Evolutionary conservation across 768 basidiomycete genomes (phyloP).

Genomic region (Podaxis rugospora): DNA sequence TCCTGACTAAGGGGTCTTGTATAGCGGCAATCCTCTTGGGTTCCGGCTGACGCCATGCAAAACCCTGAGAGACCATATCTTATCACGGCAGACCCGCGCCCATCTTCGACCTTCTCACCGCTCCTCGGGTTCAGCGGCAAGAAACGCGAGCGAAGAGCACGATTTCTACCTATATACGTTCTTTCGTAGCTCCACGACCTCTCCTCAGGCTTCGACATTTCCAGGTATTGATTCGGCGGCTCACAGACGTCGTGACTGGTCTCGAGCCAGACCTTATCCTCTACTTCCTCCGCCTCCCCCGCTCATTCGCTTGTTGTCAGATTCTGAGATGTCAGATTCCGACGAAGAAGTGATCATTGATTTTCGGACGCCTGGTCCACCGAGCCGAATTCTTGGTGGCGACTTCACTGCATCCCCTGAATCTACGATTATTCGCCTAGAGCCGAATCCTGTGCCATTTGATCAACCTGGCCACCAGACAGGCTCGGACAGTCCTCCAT

Average conservation of each 20-base stretch:
- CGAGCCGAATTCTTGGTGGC: slow-evolving; percentile 1
- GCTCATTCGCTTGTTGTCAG: slow-evolving; percentile 4
- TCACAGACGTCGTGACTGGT: slow-evolving; percentile 14
- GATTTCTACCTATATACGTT: slow-evolving; percentile 38
- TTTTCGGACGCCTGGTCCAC: not conserved
- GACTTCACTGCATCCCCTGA: slow-evolving; percentile 7
- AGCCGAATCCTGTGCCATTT: not conserved
- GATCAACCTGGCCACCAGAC: not conserved
- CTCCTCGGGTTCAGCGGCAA: slow-evolving; percentile 13
- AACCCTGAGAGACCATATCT: slow-evolving; percentile 41
- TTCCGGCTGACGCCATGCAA: slow-evolving; percentile 59
- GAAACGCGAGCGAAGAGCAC: slow-evolving; percentile 11
- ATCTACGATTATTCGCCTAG: slow-evolving; percentile 1
- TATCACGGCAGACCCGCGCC: slow-evolving; percentile 9
- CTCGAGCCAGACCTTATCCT: slow-evolving; percentile 25
- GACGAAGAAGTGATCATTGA: slow-evolving; percentile 10
- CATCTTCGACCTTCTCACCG: not conserved
- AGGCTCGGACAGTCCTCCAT: not conserved
- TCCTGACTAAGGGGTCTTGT: not conserved
- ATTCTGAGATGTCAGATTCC: slow-evolving; percentile 7
- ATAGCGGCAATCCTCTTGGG: slow-evolving; percentile 62
- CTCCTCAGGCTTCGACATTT: slow-evolving; percentile 27
- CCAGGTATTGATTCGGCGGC: slow-evolving; percentile 14
- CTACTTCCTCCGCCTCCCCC: slow-evolving; percentile 9
- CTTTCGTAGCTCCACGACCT: slow-evolving; percentile 41